A percentile compares a stretch with the other conserved stretches of the same genome.
Conservation (phyloP, 352 stramenopile genomes). For the Globisporangium radiosum region DNA sequence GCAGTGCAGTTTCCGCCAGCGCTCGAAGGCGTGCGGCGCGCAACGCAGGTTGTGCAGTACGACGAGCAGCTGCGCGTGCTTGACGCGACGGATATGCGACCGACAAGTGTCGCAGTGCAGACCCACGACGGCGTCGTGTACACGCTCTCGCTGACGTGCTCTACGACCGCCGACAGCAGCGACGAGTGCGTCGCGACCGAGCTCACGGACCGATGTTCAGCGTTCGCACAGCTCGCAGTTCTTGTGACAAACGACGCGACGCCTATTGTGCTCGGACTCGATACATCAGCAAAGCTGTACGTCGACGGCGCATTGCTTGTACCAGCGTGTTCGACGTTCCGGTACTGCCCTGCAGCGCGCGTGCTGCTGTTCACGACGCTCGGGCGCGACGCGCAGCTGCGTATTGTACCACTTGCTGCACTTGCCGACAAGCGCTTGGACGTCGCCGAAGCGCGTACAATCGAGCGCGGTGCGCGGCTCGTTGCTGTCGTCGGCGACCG, state of each 20-base stretch:
- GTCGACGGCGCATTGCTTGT: constrained; percentile 36
- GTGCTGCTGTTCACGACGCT: constrained; percentile 64
- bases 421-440: constrained; percentile 17
- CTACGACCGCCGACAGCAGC: not conserved
- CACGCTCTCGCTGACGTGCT: constrained; percentile 8
- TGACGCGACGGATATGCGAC: not conserved
- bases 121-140: constrained; percentile 32
- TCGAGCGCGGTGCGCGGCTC: constrained; percentile 60
- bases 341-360: constrained; percentile 26
- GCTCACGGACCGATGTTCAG: constrained; percentile 16
- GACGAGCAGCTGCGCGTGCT: not conserved
- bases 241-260: not conserved
- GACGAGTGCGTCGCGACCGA: constrained; percentile 6
- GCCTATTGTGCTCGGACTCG: constrained; percentile 26
- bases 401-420: constrained; percentile 32
- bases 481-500: constrained; percentile 46
- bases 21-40: constrained; percentile 10
- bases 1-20: constrained; percentile 8
- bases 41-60: constrained; percentile 2
- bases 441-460: constrained; percentile 28
- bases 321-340: constrained; percentile 55
- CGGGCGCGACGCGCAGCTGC: constrained; percentile 44
- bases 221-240: constrained; percentile 36
- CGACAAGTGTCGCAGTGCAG: constrained; percentile 24
- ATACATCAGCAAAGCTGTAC: constrained; percentile 38